Evolutionary conservation across 2,329 filamentous ascomycete species (phyloP).

Genomic region (Paecilomyces formosus): DNA sequence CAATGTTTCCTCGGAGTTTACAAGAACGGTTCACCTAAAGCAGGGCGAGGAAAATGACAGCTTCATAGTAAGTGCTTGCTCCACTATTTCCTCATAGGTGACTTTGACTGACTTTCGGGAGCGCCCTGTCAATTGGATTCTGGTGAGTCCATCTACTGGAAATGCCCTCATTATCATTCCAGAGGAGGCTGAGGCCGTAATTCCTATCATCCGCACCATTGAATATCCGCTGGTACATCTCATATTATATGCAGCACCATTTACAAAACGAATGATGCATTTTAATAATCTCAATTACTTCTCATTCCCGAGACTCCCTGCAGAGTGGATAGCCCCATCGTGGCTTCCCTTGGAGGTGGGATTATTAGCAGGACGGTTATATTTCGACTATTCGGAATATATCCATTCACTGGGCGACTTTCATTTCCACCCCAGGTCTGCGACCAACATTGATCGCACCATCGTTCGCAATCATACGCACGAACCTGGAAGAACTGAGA

Average conservation of each 20-base stretch:
- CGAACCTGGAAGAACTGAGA: slow-evolving; percentile 5
- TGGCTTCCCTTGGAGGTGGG: slow-evolving; percentile 55
- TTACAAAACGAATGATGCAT: slow-evolving; percentile 52
- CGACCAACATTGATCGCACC: too few species aligned
- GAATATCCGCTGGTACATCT: too few species aligned
- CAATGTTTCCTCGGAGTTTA: slow-evolving; percentile 43
- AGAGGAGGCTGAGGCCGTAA: slow-evolving; percentile 60
- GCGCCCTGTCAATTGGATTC: slow-evolving; percentile 53
- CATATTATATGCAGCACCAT: slow-evolving; percentile 52
- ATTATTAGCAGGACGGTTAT: slow-evolving; percentile 54
- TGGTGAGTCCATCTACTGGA: slow-evolving; percentile 22
- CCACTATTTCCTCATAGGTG: too few species aligned
- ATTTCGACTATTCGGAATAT: slow-evolving; percentile 31
- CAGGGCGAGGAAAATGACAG: slow-evolving; percentile 32
- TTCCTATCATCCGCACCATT: too few species aligned
- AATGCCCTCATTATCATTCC: slow-evolving; percentile 52
- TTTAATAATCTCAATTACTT: slow-evolving; percentile 52
- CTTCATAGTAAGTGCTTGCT: slow-evolving; percentile 21
- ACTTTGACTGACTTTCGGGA: too few species aligned
- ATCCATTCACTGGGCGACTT: not conserved
- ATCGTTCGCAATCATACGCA: too few species aligned
- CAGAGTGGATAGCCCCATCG: slow-evolving; percentile 33
- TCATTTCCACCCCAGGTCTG: too few species aligned
- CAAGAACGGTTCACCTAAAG: slow-evolving; percentile 34
- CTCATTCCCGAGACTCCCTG: slow-evolving; percentile 42